phyloP scores from a whole-genome alignment of 768 basidiomycete species.

The Macrolepiota dolichaula region DNA sequence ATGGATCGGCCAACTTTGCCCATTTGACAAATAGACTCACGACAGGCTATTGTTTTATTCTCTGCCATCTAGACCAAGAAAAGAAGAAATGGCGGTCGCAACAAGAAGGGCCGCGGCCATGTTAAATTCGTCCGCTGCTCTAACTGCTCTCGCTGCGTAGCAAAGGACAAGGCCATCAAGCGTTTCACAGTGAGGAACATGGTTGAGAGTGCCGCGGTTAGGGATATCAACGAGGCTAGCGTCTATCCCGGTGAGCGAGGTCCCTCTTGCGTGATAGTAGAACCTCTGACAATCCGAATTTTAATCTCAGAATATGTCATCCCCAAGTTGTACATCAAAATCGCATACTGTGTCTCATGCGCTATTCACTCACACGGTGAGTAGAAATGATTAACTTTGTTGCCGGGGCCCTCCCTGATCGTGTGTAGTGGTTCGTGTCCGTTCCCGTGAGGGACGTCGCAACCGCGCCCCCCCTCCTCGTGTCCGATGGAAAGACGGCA shows the following conservation, averaged over 20 bases:
- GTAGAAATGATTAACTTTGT: slow-evolving; percentile 23
- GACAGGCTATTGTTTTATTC: not conserved
- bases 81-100: slow-evolving; percentile 98
- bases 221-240: slow-evolving; percentile 95
- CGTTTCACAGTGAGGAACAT: slow-evolving; percentile 99
- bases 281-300: not conserved
- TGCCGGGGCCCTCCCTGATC: not conserved
- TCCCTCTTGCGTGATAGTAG: not conserved
- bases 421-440: slow-evolving; percentile 90
- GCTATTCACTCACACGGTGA: slow-evolving; percentile 98
- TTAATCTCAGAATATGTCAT: slow-evolving; percentile 77
- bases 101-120: slow-evolving; percentile 99
- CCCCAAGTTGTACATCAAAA: slow-evolving; percentile 98
- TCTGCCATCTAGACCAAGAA: slow-evolving; percentile 79
- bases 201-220: slow-evolving; percentile 97
- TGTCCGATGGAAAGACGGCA: slow-evolving; percentile 91
- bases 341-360: slow-evolving; percentile 97
- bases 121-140: slow-evolving; percentile 94
- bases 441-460: slow-evolving; percentile 91
- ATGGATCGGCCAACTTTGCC: slow-evolving; percentile 3
- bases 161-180: slow-evolving; percentile 99
- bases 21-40: not conserved
- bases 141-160: slow-evolving; percentile 98
- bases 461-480: slow-evolving; percentile 98
- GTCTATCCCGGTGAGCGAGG: slow-evolving; percentile 77